Evolutionary conservation across 1,139 yeast species (phyloP), one percentile per base, ranked within the genome.

Genomic region (Meyerozyma carpophila): DNA sequence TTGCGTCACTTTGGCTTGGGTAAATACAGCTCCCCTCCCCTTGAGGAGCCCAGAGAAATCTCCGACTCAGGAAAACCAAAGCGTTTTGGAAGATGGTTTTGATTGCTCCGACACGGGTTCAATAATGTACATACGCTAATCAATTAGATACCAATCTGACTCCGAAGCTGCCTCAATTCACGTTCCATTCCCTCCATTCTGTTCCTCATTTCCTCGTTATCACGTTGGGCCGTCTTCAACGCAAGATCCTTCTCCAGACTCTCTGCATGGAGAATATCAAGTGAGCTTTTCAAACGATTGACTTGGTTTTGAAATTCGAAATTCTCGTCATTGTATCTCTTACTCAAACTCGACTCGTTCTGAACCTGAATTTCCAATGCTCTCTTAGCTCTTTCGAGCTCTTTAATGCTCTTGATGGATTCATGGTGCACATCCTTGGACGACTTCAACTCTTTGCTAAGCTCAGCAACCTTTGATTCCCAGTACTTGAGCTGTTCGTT

Each of bases 1-100:
- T 69, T 89, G 49, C 74, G 74, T 48, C 75, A 78, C 47, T 87
- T 82, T 56, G 97, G 96, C 0, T 68, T 91, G 47, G 96, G 96
- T 1, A 61, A 61, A 37, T 54, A 48, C 20, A 62, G 58, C 18
- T 52, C 62, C 2, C 59, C 61, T 9, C 56, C 53, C 36, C 51
- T 64, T 34, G 47, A 55, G 8, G 59, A 58, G 49, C 71, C 70
- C 37, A 58, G 70, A 48, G 65, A 63, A 45, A 59, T 57, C 42
- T 50, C 61, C 4, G 47, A 50, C 9, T 40, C 39, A 25, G 36
- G 41, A n/a, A 50, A 47, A 43, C 44, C 45, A 32, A 48, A 46
- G 28, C 47, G 44, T 39, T 55, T 52, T 32, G 50, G 56, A 11
- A 55, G 49, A 14, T 61, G 65, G 65, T 62, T 61, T 42, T 59